phyloP scores from a whole-genome alignment of 2,329 filamentous ascomycete species.

The Apiospora marii region DNA sequence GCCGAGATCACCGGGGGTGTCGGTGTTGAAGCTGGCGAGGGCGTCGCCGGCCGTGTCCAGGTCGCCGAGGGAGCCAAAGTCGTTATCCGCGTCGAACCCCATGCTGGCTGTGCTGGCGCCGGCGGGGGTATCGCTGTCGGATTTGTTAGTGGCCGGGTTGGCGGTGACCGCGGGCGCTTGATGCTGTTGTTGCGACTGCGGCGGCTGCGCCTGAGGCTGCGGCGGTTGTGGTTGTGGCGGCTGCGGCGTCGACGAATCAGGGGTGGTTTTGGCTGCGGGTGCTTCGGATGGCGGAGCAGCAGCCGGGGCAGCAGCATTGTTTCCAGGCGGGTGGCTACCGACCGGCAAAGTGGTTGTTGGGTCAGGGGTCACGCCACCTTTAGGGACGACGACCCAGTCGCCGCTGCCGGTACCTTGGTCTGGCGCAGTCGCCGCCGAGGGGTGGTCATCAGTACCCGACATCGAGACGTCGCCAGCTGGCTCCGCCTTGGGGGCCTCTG shows the following conservation, averaged over 20 bases:
- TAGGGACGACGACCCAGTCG: conserved; percentile 80
- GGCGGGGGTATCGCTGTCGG: conserved; percentile 54
- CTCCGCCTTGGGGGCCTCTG: conserved; percentile 32
- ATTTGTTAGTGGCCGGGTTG: conserved; percentile 32
- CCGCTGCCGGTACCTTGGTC: conserved; percentile 62
- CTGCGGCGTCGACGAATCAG: conserved; percentile 31
- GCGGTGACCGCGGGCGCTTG: background rate
- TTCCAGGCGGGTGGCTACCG: conserved; percentile 21
- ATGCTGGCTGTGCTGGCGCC: conserved; percentile 34
- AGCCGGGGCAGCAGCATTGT: conserved; percentile 25
- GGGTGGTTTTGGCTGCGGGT: conserved; percentile 32
- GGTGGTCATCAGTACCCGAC: conserved; percentile 59
- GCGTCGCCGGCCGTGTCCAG: conserved; percentile 77
- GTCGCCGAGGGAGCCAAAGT: conserved; percentile 70
- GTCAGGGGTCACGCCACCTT: conserved; percentile 60
- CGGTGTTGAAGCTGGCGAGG: conserved; percentile 65
- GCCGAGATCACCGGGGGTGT: conserved; percentile 61
- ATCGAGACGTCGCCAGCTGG: conserved; percentile 60
- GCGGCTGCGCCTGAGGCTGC: conserved; percentile 22
- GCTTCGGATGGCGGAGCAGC: conserved; percentile 30
- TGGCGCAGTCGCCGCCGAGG: conserved; percentile 50
- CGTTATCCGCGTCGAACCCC: conserved; percentile 60
- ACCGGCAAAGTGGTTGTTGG: conserved; percentile 33
- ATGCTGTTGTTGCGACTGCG: conserved; percentile 43
- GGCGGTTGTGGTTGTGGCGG: background rate